phyloP scores from a whole-genome alignment of 768 basidiomycete species.

The Tulasnella sp. region DNA sequence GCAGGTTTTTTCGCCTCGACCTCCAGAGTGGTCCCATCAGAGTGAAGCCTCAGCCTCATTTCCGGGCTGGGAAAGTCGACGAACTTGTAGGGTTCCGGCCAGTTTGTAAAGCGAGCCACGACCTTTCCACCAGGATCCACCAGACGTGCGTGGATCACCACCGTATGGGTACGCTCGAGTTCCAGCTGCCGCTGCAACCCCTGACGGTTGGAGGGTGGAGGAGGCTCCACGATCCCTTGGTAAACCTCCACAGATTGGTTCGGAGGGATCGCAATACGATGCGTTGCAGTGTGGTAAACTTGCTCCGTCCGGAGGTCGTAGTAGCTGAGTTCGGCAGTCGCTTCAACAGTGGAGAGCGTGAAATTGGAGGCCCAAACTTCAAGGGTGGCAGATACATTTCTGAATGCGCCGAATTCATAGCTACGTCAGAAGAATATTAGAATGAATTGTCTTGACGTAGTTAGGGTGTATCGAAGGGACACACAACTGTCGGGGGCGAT shows the following conservation, averaged over 20 bases:
- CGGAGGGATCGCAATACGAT: slow-evolving; percentile 35
- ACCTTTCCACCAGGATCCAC: slow-evolving; percentile 32
- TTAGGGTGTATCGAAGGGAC: not conserved
- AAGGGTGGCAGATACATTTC: slow-evolving; percentile 32
- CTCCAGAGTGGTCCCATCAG: slow-evolving; percentile 26
- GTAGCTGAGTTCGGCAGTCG: slow-evolving; percentile 37
- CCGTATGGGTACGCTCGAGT: slow-evolving; percentile 32
- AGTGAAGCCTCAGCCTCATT: slow-evolving; percentile 23
- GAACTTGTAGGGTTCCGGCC: slow-evolving; percentile 37
- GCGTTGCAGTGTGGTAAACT: slow-evolving; percentile 29
- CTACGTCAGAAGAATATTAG: slow-evolving; percentile 29
- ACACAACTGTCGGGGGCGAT: slow-evolving; percentile 37
- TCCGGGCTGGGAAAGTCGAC: slow-evolving; percentile 36
- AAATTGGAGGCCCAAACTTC: slow-evolving; percentile 45
- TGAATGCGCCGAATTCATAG: slow-evolving; percentile 40
- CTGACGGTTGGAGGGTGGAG: slow-evolving; percentile 29
- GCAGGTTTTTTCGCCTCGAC: slow-evolving; percentile 31
- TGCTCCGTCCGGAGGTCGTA: slow-evolving; percentile 39
- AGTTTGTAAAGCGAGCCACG: slow-evolving; percentile 36
- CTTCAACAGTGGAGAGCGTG: slow-evolving; percentile 32
- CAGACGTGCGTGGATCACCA: slow-evolving; percentile 38
- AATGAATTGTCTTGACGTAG: not conserved
- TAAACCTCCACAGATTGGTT: slow-evolving; percentile 45
- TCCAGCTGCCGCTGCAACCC: not conserved
- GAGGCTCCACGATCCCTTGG: slow-evolving; percentile 35